Percentiles rank a stretch among this genome's conserved stretches.
These are phyloP conservation scores for Chloromonas sp. DNA, from an alignment of 163 green algal species.

Conservation along the genomic window DNA sequence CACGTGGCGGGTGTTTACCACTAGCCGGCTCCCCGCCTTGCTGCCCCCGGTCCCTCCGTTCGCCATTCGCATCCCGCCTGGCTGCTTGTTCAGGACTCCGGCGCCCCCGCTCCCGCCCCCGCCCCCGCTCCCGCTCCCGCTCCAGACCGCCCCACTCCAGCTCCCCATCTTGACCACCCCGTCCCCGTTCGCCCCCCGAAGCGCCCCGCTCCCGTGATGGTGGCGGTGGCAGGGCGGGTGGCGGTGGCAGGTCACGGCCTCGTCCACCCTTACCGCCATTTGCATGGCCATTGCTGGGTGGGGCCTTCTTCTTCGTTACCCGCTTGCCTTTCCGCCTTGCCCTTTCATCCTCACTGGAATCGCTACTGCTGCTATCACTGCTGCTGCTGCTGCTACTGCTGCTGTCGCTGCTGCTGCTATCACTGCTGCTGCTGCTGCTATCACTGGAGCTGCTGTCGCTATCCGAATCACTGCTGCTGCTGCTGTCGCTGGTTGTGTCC, in stretches of 20 bases:
- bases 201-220: neutral
- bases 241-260: neutral
- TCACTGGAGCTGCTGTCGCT: neutral
- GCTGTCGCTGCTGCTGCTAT: slow-evolving; percentile 7
- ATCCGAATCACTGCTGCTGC: neutral
- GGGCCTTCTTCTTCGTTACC: neutral
- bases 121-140: neutral
- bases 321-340: neutral
- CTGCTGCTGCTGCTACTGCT: slow-evolving; percentile 20
- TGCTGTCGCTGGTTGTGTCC: neutral
- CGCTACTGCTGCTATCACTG: slow-evolving; percentile 21
- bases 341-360: neutral
- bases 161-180: neutral
- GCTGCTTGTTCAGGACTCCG: no score
- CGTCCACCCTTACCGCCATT: neutral
- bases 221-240: no score
- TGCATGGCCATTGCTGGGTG: neutral
- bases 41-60: no score
- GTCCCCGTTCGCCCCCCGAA: neutral
- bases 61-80: no score
- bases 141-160: neutral
- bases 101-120: neutral
- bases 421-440: neutral
- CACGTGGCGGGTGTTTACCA: no score
- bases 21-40: no score